These are phyloP conservation scores for Terana coerulea DNA, from an alignment of 768 basidiomycete genomes.

Conservation along the genomic window DNA sequence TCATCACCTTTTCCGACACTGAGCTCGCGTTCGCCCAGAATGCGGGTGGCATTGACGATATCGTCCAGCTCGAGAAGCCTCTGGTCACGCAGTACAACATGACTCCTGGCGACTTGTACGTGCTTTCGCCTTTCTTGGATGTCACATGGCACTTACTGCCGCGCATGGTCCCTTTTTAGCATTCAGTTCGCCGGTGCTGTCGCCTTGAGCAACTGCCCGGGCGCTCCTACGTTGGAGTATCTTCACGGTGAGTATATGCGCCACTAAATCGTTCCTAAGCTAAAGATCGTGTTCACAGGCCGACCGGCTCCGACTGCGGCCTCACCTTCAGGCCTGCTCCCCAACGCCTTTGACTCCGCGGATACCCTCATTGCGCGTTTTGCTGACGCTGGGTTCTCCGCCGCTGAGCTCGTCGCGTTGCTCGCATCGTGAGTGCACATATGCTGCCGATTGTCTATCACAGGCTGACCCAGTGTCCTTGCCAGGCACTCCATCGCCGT, in stretches of 20 bases:
- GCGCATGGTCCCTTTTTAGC: no score
- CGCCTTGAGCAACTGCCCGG: slow-evolving; percentile 24
- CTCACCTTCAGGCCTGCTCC: slow-evolving; percentile 17
- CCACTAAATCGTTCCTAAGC: background rate
- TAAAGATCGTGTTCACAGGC: no score
- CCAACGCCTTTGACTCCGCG: slow-evolving; percentile 18
- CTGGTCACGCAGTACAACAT: slow-evolving; percentile 35
- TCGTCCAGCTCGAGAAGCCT: slow-evolving; percentile 24
- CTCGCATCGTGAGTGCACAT: slow-evolving; percentile 16
- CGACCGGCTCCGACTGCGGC: slow-evolving; percentile 13
- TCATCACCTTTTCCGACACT: slow-evolving; percentile 39
- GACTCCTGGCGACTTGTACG: slow-evolving; percentile 43
- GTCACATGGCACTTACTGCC: no score
- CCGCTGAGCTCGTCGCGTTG: slow-evolving; percentile 20
- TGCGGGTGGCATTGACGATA: slow-evolving; percentile 38
- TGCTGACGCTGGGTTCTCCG: slow-evolving; percentile 21
- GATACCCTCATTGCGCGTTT: slow-evolving; percentile 23
- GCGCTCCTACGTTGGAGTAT: slow-evolving; percentile 23
- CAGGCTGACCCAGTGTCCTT: background rate
- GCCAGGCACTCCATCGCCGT: slow-evolving; percentile 20
- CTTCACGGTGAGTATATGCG: slow-evolving; percentile 28
- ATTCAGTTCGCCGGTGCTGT: slow-evolving; percentile 27
- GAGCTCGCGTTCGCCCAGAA: slow-evolving; percentile 43
- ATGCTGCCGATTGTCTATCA: background rate
- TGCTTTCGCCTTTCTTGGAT: slow-evolving; percentile 7